These are phyloP conservation scores for Tolypocladium capitatum DNA, from an alignment of 2,329 filamentous ascomycete species.

Conservation along the genomic window DNA sequence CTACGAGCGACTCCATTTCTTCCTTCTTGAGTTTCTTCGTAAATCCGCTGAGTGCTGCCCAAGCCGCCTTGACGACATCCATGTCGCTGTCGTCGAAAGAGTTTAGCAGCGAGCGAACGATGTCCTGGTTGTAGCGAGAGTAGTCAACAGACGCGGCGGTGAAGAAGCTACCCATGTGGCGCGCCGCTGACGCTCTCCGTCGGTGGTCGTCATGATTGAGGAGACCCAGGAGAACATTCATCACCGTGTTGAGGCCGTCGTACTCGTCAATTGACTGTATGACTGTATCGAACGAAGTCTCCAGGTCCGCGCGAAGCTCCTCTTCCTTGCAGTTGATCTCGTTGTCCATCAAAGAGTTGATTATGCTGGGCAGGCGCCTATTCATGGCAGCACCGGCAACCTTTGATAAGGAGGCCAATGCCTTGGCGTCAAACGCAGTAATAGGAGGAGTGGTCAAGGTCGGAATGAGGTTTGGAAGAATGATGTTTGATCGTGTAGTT, in stretches of 20 bases:
- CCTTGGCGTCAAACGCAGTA: constrained; percentile 86
- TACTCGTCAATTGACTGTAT: constrained; percentile 89
- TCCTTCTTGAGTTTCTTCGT: constrained; percentile 88
- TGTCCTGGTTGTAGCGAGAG: constrained; percentile 89
- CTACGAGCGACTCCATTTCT: constrained; percentile 89
- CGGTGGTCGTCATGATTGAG: constrained; percentile 88
- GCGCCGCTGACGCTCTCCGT: constrained; percentile 63
- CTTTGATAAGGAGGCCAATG: constrained; percentile 80
- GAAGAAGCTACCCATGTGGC: constrained; percentile 80
- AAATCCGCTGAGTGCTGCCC: constrained; percentile 74
- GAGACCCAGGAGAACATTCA: constrained; percentile 81
- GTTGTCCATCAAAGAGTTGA: constrained; percentile 90
- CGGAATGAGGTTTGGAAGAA: constrained; percentile 88
- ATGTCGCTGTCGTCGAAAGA: constrained; percentile 80
- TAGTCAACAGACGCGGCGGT: constrained; percentile 70
- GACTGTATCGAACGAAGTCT: constrained; percentile 74
- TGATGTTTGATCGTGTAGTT: constrained; percentile 86
- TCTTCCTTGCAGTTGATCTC: constrained; percentile 68
- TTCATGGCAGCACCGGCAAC: constrained; percentile 89
- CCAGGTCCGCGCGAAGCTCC: constrained; percentile 58
- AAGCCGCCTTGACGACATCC: constrained; percentile 78
- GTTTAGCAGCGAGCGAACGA: constrained; percentile 79
- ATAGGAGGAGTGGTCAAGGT: constrained; percentile 85
- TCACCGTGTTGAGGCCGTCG: constrained; percentile 87
- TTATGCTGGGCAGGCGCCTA: constrained; percentile 72